Conservation (phyloP, 176 grass and related monocot species). For the Phoenix dactylifera region DNA sequence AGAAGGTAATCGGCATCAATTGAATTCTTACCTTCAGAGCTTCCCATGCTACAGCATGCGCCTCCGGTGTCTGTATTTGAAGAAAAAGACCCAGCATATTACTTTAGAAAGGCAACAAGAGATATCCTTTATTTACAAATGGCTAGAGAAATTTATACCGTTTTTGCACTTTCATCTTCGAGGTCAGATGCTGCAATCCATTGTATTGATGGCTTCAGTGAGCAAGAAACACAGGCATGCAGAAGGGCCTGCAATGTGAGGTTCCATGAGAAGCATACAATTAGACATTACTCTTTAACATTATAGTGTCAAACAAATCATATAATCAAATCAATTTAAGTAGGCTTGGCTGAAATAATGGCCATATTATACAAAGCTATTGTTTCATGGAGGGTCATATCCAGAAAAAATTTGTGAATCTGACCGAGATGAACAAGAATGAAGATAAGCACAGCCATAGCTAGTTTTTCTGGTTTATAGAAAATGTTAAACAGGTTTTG, state of each 20-base stretch:
- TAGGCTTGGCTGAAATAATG: too few relatives aligned
- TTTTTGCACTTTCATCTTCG: constrained; percentile 70
- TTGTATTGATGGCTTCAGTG: constrained; percentile 67
- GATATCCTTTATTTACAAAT: background rate
- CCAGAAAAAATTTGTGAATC: too few relatives aligned
- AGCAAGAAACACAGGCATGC: constrained; percentile 72
- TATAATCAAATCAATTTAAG: too few relatives aligned
- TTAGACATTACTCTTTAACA: too few relatives aligned
- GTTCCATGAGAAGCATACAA: background rate
- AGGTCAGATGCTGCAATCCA: constrained; percentile 97
- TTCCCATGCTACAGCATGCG: constrained; percentile 78
- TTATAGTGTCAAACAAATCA: too few relatives aligned
- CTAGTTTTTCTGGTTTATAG: too few relatives aligned
- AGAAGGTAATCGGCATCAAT: constrained; percentile 1
- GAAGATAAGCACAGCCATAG: too few relatives aligned
- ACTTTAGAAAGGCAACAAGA: constrained; percentile 9
- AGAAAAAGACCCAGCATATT: constrained; percentile 12
- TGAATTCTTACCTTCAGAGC: constrained; percentile 49
- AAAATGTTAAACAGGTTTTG: too few relatives aligned
- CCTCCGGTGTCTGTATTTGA: constrained; percentile 48
- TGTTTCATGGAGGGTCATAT: too few relatives aligned
- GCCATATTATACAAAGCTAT: too few relatives aligned
- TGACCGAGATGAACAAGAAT: too few relatives aligned
- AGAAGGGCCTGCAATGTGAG: constrained; percentile 64
- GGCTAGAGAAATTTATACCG: constrained; percentile 23